Conservation (phyloP, 208 protist species). For the Trypanosomatidae sp. region DNA sequence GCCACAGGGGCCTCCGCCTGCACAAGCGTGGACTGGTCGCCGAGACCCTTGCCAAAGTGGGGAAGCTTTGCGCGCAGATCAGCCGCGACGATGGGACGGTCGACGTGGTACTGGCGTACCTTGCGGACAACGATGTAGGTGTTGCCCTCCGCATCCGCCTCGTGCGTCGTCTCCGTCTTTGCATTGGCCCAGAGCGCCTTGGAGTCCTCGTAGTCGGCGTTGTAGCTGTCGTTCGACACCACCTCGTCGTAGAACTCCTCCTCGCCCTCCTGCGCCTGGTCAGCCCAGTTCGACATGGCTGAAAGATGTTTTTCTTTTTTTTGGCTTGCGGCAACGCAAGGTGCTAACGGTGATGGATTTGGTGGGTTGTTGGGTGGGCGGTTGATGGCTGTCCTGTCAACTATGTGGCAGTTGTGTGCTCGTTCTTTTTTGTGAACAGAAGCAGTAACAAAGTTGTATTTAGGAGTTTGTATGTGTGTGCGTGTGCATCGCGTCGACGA, state of each 20-base stretch:
- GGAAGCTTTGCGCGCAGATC: slow-evolving; percentile 56
- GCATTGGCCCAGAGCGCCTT: slow-evolving; percentile 65
- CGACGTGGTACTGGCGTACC: slow-evolving; percentile 59
- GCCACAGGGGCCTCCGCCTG: slow-evolving; percentile 66
- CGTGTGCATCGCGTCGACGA: no score
- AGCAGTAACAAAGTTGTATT: no score
- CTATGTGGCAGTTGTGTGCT: no score
- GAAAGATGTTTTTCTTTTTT: not conserved
- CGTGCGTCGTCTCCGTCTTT: slow-evolving; percentile 39
- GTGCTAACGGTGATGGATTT: not conserved
- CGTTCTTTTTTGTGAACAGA: no score
- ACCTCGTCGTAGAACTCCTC: slow-evolving; percentile 30
- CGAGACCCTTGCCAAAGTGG: slow-evolving; percentile 57
- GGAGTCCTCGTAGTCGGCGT: slow-evolving; percentile 33
- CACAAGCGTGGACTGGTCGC: slow-evolving; percentile 39
- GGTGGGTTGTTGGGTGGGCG: no score
- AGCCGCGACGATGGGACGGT: slow-evolving; percentile 38
- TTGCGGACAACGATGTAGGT: slow-evolving; percentile 67
- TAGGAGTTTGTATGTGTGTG: no score
- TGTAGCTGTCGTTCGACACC: slow-evolving; percentile 28
- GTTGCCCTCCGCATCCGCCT: slow-evolving; percentile 58
- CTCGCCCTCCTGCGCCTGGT: slow-evolving; percentile 62
- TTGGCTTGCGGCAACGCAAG: no score
- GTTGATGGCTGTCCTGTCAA: no score
- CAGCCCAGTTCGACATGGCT: slow-evolving; percentile 49